A percentile compares a stretch with the other conserved stretches of the same genome.
These are phyloP conservation scores for Smittium mucronatum DNA, from an alignment of 371 early-diverging fungal species.

Conservation along the genomic window DNA sequence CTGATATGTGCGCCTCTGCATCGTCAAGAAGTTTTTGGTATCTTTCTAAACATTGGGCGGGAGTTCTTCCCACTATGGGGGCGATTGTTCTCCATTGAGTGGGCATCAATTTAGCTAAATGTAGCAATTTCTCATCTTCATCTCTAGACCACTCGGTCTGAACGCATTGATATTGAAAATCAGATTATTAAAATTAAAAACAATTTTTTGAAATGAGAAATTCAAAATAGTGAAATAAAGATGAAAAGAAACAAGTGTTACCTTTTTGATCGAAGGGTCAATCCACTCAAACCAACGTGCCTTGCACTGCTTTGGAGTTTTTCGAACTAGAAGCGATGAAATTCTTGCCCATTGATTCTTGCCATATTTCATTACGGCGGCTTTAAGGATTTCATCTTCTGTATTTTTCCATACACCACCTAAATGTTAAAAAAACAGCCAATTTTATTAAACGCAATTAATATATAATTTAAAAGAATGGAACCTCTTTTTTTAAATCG, in stretches of 20 bases:
- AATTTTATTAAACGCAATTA: neutral
- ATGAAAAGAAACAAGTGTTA: neutral
- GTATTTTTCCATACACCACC: constrained; percentile 84
- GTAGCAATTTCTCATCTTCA: constrained; percentile 93
- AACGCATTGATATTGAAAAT: constrained; percentile 15
- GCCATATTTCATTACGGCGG: constrained; percentile 95
- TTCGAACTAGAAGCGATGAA: constrained; percentile 84
- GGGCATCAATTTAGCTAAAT: constrained; percentile 96
- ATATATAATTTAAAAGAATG: neutral
- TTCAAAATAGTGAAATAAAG: neutral
- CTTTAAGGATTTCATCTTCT: constrained; percentile 97
- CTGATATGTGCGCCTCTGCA: constrained; percentile 63
- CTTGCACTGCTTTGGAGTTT: constrained; percentile 96
- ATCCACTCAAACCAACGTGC: constrained; percentile 98
- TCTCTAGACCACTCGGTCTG: constrained; percentile 94
- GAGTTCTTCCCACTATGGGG: constrained; percentile 94
- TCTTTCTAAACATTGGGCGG: constrained; percentile 93
- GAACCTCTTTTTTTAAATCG: no score
- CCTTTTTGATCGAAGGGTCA: constrained; percentile 92
- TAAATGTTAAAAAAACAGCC: constrained; percentile 10
- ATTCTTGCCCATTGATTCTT: constrained; percentile 98
- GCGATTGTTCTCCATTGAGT: constrained; percentile 98
- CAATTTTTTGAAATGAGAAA: constrained; percentile 4
- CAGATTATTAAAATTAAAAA: neutral
- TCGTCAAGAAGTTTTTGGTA: constrained; percentile 92